Evolutionary conservation across 192 early-diverging fungal genomes (phyloP), one percentile per base, ranked within the genome.

Genomic region (Coemansia aciculifera): DNA sequence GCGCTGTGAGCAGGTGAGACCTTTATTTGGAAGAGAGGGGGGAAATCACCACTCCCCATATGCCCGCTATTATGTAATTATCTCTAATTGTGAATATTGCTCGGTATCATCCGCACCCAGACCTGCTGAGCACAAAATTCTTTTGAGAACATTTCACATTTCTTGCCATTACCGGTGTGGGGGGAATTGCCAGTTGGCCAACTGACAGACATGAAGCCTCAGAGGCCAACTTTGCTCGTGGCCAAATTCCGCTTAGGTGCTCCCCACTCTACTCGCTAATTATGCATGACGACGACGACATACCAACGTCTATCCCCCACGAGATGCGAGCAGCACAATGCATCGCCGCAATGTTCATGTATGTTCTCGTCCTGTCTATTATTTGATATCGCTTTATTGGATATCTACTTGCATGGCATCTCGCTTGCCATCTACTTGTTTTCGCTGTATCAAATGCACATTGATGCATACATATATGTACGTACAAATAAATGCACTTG

Each of bases 251-350:
- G 12, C 51, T 12, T 17, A 12, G 9, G 24, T 27, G n/a, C n/a
- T 21, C n/a, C 46, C 46, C 46, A 57, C 54, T 31, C 13, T 32
- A 31, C 54, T 57, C 54, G 54, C 29, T 17, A 57, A 32, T 17
- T 57, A 57, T 57, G 54, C 54, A 57, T 17, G 31, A 34, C 31
- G 54, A 57, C 49, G 49, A 52, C 31, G 27, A 57, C 54, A 57
- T 10, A 12, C 12, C 51, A 52, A 12, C 23, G 12, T 17, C 54
- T 23, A 11, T 17, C 11, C 27, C 51, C 51, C 51, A 54, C 51
- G 24, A 54, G 51, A 29, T 54, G 51, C 39, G 4, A 40, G 39
- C 39, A 40, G 12, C 27, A 54, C 13, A 29, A 31, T 54, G 27
- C 51, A 54, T 9, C 24, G 27, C 13, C 51, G 13, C 19, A 7